Evolutionary conservation across 495 filamentous ascomycete species (phyloP), one percentile per base, ranked within the genome.

Genomic region (Annulohypoxylon maeteangense): DNA sequence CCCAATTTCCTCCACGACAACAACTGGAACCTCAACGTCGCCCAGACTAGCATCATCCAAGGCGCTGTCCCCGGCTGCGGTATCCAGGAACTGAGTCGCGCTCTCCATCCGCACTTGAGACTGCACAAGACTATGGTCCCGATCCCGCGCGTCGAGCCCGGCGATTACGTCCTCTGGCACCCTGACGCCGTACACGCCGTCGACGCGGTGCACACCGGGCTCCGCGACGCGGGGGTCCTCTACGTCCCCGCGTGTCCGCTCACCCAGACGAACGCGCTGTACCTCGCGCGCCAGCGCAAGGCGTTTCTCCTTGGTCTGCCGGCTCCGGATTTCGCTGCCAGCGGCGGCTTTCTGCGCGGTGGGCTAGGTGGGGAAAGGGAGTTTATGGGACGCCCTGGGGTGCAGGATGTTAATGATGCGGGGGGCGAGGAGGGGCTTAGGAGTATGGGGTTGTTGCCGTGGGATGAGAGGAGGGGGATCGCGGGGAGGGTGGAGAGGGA

Each of bases 91-190:
- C 84, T 94, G 29, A 90, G 83, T 63, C 83, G 84, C 0, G 76
- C 84, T 0, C 83, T 91, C 31, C 93, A 97, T 71, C 93, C 93
- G 1, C 91, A 97, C 65, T 86, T 97, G 7, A 79, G 90, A 8
- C 85, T 97, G 0, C 74, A 84, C 14, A 77, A 80, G 16, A 90
- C 88, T 7, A 93, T 97, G 88, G 87, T 94, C 3, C 86, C 90
- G 36, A 81, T 95, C 2, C 93, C 94, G 0, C 76, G 79, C 10
- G 88, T 97, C 40, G 82, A 86, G 29, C 92, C 94, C 1, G 93
- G 94, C 7, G 93, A 97, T 78, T 97, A 92, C 76, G 92, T 97
- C 4, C 87, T 90, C 16, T 97, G 94, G 93, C 94, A 97, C 77
- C 95, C 93, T 63, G 93, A 90, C 38, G 70, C 75, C 7, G 75